Percentiles rank a stretch among this genome's conserved stretches.
Conservation (phyloP, 352 stramenopile species). For the Phytophthora fragariaefolia region DNA sequence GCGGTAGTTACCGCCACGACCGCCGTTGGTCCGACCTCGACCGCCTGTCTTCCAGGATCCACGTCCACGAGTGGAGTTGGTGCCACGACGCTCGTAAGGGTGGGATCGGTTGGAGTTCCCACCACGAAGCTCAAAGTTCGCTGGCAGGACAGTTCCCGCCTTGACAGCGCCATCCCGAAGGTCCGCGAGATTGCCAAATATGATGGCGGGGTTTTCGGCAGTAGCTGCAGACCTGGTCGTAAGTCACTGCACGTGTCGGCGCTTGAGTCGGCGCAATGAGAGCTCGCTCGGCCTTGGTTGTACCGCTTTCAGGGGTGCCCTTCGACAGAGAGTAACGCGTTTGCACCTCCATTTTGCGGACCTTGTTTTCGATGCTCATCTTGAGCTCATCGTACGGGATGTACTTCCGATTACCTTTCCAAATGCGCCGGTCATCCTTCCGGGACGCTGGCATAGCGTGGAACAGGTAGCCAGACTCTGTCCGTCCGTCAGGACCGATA, state of each 20-base stretch:
- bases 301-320: background rate
- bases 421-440: constrained; percentile 2
- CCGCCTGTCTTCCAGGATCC: background rate
- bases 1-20: background rate
- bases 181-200: background rate
- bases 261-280: background rate
- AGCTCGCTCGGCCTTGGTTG: background rate
- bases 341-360: background rate
- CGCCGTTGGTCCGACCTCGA: background rate
- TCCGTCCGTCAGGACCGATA: constrained; percentile 8
- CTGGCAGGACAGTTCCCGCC: background rate
- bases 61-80: constrained; percentile 1
- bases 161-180: background rate
- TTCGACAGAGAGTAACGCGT: background rate
- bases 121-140: background rate
- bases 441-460: background rate
- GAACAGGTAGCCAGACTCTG: constrained; percentile 8
- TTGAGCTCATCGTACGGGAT: constrained; percentile 8
- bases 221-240: background rate
- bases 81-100: background rate
- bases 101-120: background rate
- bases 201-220: background rate
- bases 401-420: constrained; percentile 6
- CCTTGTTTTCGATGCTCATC: background rate
- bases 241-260: background rate